phyloP scores from a whole-genome alignment of 1,284 basidiomycete species.

The Singerocomus rubriflavus region DNA sequence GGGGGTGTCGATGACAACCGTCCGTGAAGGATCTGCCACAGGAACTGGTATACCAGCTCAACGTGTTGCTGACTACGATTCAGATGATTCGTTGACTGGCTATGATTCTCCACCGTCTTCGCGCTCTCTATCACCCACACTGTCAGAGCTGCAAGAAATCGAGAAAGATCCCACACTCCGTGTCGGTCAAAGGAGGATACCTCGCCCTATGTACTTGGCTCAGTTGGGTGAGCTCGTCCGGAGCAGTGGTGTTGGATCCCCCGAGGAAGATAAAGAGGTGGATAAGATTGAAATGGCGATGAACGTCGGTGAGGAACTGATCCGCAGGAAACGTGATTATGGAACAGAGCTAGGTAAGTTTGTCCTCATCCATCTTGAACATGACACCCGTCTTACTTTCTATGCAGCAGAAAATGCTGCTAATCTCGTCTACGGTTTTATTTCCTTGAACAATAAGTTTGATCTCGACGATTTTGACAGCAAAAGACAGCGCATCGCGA shows the following conservation, averaged over 20 bases:
- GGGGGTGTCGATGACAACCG: background rate
- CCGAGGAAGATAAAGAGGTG: conserved; percentile 66
- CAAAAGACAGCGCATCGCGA: conserved; percentile 73
- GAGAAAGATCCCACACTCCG: conserved; percentile 79
- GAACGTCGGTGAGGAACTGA: conserved; percentile 73
- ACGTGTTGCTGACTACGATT: conserved; percentile 52
- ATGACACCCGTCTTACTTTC: conserved; percentile 1
- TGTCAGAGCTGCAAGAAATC: conserved; percentile 77
- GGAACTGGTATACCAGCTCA: background rate
- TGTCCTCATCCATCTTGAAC: background rate
- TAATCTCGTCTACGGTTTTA: conserved; percentile 71
- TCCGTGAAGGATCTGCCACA: conserved; percentile 1
- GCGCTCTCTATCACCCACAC: conserved; percentile 75
- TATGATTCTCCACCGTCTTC: conserved; percentile 70
- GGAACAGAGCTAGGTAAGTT: conserved; percentile 79
- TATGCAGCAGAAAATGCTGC: conserved; percentile 81
- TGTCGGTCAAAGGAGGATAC: conserved; percentile 61
- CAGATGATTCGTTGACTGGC: conserved; percentile 80
- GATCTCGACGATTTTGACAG: conserved; percentile 78
- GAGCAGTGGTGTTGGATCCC: conserved; percentile 42
- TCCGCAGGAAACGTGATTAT: conserved; percentile 77
- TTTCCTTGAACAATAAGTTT: conserved; percentile 81
- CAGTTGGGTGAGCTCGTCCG: conserved; percentile 75
- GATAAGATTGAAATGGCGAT: conserved; percentile 78
- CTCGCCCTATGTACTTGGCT: conserved; percentile 77